Base-by-base conservation (phyloP, 352 stramenopile species). In the Globisporangium megalacanthum region DNA sequence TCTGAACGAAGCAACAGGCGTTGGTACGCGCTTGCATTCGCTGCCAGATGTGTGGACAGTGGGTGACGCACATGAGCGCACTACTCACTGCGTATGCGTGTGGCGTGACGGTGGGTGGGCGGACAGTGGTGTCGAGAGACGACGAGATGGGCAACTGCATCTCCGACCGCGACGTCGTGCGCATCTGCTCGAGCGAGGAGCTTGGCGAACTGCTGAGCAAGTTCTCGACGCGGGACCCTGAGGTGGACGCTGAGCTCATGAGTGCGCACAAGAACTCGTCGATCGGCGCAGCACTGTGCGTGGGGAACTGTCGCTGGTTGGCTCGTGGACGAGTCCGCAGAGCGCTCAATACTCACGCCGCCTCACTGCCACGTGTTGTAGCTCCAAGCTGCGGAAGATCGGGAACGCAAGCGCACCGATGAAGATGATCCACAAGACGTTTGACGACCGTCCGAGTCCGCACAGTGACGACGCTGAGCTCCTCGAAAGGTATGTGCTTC, bases 1-100 rank as follows among this genome's bases (percentile, higher is more conserved):
- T 35, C 73, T 92, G 58, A 92, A 92, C 60, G 83, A 92, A 56
- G 83, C 83, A 6, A 86, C 83, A 42, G 83, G 83, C 1, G 59
- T 79, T 15, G 70, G 70, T 76, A 46, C 17, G 58, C 42, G 9
- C 29, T 13, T 37, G 35, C 35, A 13, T 39, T 39, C 10, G 35
- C 35, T 39, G 35, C 7, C 35, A 8, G 35, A 2, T 39, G 2
- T 8, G 25, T 4, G 25, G 25, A 29, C 25, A 8, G 35, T 39
- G 35, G 6, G 10, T 39, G 35, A 39, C 35, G 6, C 6, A 13
- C 7, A 5, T 1, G 7, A 39, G 10, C 35, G 6, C 22, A 20
- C 11, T 14, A 35, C 14, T 31, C 5, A 41, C 8, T 39, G 1
- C 35, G 35, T 39, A 39, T 13, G 35, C 25, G 25, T 29, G 13